A percentile compares a stretch with the other conserved stretches of the same genome.
phyloP scores from a whole-genome alignment of 129 eudicot species.

The Pulicaria dysenterica region DNA sequence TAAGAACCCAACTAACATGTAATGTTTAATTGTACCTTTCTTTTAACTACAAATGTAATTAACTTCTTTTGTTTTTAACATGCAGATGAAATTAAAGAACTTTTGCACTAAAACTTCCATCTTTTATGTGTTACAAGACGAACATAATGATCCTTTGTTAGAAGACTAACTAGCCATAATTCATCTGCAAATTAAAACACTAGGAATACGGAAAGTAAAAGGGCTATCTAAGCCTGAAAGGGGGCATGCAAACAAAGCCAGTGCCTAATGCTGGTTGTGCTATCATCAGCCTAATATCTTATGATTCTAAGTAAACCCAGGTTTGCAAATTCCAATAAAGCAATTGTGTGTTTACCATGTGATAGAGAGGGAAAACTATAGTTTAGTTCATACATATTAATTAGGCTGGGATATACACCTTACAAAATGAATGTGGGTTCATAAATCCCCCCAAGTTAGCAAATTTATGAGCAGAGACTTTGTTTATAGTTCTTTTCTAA shows the following conservation, averaged over 20 bases:
- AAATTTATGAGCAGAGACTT: no score
- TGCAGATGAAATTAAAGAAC: neutral
- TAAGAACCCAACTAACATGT: conserved; percentile 12
- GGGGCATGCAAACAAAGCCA: neutral
- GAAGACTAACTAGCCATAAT: neutral
- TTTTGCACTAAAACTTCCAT: neutral
- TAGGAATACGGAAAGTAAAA: neutral
- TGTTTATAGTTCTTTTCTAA: no score
- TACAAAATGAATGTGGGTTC: no score
- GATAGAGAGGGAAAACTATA: neutral
- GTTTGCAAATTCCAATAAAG: neutral
- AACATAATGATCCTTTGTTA: neutral
- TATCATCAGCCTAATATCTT: neutral
- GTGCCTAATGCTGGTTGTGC: neutral
- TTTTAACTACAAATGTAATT: neutral
- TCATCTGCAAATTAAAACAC: neutral
- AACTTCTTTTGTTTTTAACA: neutral
- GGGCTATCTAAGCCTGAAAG: neutral
- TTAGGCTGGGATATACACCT: neutral
- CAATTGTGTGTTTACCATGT: neutral
- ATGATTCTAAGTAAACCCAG: neutral
- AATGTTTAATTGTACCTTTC: neutral
- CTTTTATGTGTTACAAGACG: neutral
- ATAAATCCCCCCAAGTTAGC: no score
- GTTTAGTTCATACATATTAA: conserved; percentile 1